Conservation (phyloP, 2,329 filamentous ascomycete genomes). For the Sporothrix pseudoabietina region DNA sequence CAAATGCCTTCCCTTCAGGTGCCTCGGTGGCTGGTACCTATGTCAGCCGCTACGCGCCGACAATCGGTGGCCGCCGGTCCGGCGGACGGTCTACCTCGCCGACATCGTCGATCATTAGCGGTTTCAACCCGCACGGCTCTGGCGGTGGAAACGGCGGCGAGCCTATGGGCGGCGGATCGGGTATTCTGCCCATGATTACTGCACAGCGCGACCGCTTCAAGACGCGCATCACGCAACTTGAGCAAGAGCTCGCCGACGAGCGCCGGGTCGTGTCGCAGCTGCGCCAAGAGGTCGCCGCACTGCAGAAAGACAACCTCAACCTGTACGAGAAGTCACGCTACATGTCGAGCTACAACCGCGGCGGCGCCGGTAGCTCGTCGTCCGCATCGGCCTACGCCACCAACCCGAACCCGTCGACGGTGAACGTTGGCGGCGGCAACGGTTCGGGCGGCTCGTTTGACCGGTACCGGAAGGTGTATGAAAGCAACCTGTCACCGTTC, state of each 20-base stretch:
- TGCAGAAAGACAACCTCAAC: slow-evolving; percentile 94
- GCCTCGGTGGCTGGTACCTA: slow-evolving; percentile 94
- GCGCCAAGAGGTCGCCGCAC: slow-evolving; percentile 83
- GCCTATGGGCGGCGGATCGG: slow-evolving; percentile 72
- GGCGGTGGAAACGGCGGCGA: slow-evolving; percentile 51
- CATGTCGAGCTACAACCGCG: slow-evolving; percentile 86
- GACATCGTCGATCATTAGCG: slow-evolving; percentile 96
- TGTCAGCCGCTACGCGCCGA: slow-evolving; percentile 73
- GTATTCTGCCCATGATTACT: slow-evolving; percentile 96
- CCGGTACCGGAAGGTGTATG: slow-evolving; percentile 88
- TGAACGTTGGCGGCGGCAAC: slow-evolving; percentile 59
- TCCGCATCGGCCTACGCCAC: slow-evolving; percentile 65
- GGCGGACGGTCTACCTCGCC: slow-evolving; percentile 68
- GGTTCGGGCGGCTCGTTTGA: slow-evolving; percentile 70
- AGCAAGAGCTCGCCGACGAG: slow-evolving; percentile 82
- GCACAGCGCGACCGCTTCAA: slow-evolving; percentile 98
- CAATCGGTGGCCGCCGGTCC: slow-evolving; percentile 45
- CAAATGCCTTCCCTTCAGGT: slow-evolving; percentile 82
- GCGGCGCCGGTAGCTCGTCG: slow-evolving; percentile 58
- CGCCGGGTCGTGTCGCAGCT: slow-evolving; percentile 82
- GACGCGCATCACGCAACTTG: slow-evolving; percentile 88
- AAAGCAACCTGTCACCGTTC: slow-evolving; percentile 93
- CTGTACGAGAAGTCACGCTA: slow-evolving; percentile 98
- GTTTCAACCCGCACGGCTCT: slow-evolving; percentile 70
- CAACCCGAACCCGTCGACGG: slow-evolving; percentile 75